A percentile compares a stretch with the other conserved stretches of the same genome.
These are phyloP conservation scores for Penstemon davidsonii DNA, from an alignment of 257 asterid species.

Conservation along the genomic window DNA sequence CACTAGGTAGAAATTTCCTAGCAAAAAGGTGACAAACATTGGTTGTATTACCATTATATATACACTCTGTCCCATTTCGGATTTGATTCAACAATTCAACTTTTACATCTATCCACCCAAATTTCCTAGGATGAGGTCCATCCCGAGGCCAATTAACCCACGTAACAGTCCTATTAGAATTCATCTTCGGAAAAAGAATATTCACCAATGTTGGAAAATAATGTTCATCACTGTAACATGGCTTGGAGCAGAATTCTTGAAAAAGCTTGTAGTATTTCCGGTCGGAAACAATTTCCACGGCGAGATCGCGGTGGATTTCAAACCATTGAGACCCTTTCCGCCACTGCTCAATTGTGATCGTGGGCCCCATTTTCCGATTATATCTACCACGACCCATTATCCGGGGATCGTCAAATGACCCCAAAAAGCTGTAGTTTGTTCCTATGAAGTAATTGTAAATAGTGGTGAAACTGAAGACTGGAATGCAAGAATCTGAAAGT, in stretches of 20 bases:
- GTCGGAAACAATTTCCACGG: conserved; percentile 41
- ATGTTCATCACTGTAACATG: conserved; percentile 58
- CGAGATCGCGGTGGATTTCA: conserved; percentile 58
- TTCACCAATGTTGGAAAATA: conserved; percentile 63
- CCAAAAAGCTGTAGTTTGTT: conserved; percentile 48
- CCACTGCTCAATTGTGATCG: conserved; percentile 56
- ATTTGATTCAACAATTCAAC: conserved; percentile 43
- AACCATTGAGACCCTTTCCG: conserved; percentile 86
- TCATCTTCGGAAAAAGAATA: conserved; percentile 44
- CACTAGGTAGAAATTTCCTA: conserved; percentile 58
- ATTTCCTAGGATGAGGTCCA: conserved; percentile 65
- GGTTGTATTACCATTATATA: conserved; percentile 48
- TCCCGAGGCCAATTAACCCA: conserved; percentile 72
- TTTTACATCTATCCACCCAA: conserved; percentile 50
- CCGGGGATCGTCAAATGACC: conserved; percentile 49
- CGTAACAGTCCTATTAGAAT: conserved; percentile 47
- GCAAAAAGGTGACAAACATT: conserved; percentile 58
- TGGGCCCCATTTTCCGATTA: conserved; percentile 59
- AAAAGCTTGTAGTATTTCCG: conserved; percentile 40
- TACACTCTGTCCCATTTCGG: conserved; percentile 43
- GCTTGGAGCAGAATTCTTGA: conserved; percentile 42
- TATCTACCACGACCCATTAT: conserved; percentile 65
- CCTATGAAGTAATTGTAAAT: conserved; percentile 43
- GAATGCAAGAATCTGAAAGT: conserved; percentile 78
- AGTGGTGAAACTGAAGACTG: conserved; percentile 63